Evolutionary conservation across 805 yeast species (phyloP).

Genomic region (Sugiyamaella americana): DNA sequence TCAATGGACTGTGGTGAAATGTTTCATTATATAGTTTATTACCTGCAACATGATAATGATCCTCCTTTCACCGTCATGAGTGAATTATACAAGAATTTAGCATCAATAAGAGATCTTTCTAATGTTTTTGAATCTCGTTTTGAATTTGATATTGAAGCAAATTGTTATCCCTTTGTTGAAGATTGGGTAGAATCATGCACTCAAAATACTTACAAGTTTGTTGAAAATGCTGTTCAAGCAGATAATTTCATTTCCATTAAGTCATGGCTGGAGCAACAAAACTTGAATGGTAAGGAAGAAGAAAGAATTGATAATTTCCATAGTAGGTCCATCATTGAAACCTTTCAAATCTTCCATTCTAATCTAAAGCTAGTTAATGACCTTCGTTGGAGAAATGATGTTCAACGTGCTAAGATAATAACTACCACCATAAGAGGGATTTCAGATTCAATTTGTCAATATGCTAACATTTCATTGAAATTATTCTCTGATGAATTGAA

Average conservation of each 20-base stretch:
- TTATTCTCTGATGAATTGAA: conserved; percentile 23
- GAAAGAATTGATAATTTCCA: conserved; percentile 60
- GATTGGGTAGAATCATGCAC: conserved; percentile 47
- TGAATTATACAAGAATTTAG: conserved; percentile 47
- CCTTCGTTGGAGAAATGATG: too few species aligned
- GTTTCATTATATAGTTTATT: conserved; percentile 27
- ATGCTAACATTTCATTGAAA: conserved; percentile 23
- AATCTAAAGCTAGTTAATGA: too few species aligned
- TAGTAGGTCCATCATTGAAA: too few species aligned
- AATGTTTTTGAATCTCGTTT: conserved; percentile 38
- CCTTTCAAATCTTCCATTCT: too few species aligned
- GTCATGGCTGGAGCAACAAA: conserved; percentile 60
- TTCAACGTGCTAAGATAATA: too few species aligned
- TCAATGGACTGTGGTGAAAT: conserved; percentile 32
- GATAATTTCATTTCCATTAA: conserved; percentile 53
- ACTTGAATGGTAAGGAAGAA: conserved; percentile 51
- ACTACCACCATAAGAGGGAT: conserved; percentile 60
- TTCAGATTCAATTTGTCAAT: conserved; percentile 49
- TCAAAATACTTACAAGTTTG: conserved; percentile 51
- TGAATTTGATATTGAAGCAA: conserved; percentile 49
- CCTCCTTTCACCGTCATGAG: conserved; percentile 48
- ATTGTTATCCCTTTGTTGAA: conserved; percentile 45
- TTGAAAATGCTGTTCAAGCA: conserved; percentile 37
- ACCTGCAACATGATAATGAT: conserved; percentile 49
- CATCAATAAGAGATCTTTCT: too few species aligned